A percentile compares a stretch with the other conserved stretches of the same genome.
Evolutionary conservation across 164 flowering plant species (phyloP).

Genomic region (Platanus orientalis): DNA sequence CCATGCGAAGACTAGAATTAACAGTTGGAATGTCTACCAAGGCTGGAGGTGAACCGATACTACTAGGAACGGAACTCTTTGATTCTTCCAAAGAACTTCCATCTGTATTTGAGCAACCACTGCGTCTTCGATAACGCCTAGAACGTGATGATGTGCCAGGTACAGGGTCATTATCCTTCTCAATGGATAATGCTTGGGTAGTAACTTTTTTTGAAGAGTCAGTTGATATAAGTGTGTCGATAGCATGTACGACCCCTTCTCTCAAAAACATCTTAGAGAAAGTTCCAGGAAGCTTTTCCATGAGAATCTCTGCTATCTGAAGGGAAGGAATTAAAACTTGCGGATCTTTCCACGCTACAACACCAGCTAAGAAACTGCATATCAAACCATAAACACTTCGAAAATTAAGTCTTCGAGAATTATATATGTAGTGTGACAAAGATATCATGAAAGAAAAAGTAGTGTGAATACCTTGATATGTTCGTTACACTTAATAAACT

Average conservation of each 20-base stretch:
- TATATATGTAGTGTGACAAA: background rate
- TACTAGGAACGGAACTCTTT: constrained; percentile 42
- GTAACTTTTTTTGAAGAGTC: constrained; percentile 27
- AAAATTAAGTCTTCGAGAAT: background rate
- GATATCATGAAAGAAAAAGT: background rate
- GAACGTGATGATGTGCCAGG: constrained; percentile 70
- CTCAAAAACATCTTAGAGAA: constrained; percentile 93
- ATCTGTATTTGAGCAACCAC: constrained; percentile 51
- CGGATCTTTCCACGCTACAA: constrained; percentile 98
- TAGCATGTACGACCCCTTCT: constrained; percentile 98
- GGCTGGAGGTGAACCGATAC: constrained; percentile 55
- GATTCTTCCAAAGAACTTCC: constrained; percentile 55
- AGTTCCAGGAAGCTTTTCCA: constrained; percentile 93
- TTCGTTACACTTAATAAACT: constrained; percentile 66
- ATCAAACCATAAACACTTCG: constrained; percentile 10
- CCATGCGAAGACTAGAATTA: constrained; percentile 61
- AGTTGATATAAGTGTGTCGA: constrained; percentile 61
- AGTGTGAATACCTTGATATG: constrained; percentile 66
- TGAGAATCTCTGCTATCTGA: constrained; percentile 88
- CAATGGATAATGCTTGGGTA: constrained; percentile 44
- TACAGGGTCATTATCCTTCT: constrained; percentile 66
- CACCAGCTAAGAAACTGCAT: constrained; percentile 89
- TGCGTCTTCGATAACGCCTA: constrained; percentile 74
- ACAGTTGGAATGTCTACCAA: constrained; percentile 54
- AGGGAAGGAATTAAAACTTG: constrained; percentile 90